Percentiles rank a stretch among this genome's conserved stretches.
These are phyloP conservation scores for Tagetes patula DNA, from an alignment of 129 eudicot genomes.

Conservation along the genomic window DNA sequence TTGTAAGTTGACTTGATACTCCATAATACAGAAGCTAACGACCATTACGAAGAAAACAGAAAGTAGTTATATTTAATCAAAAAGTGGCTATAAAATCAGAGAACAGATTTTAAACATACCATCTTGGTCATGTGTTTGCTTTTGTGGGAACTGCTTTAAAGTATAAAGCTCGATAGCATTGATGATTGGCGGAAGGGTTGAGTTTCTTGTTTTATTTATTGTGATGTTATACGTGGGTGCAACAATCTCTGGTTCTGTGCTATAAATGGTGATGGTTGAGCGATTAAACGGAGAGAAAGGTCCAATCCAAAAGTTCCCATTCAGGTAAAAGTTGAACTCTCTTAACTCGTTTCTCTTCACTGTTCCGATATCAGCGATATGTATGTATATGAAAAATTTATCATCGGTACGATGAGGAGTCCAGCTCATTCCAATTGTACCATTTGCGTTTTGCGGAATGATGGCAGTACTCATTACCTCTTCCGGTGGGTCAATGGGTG, in stretches of 20 bases:
- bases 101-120: slow-evolving; percentile 34
- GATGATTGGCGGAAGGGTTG: slow-evolving; percentile 53
- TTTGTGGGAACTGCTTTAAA: slow-evolving; percentile 25
- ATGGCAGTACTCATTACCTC: slow-evolving; percentile 35
- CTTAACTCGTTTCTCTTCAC: slow-evolving; percentile 27
- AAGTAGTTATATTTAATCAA: neutral
- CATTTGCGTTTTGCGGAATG: neutral
- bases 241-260: slow-evolving; percentile 11
- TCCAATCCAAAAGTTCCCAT: neutral
- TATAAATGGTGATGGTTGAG: slow-evolving; percentile 9
- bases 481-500: neutral
- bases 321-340: slow-evolving; percentile 22
- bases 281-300: slow-evolving; percentile 29
- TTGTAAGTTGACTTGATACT: slow-evolving; percentile 37
- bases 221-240: slow-evolving; percentile 24
- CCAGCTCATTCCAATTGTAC: slow-evolving; percentile 4
- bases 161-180: slow-evolving; percentile 49
- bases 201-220: slow-evolving; percentile 29
- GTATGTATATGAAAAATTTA: slow-evolving; percentile 22
- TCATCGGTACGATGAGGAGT: slow-evolving; percentile 10
- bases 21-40: slow-evolving; percentile 34
- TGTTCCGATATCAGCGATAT: slow-evolving; percentile 33
- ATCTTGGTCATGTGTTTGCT: slow-evolving; percentile 38
- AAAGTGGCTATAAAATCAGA: neutral
- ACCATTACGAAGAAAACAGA: neutral